These are phyloP conservation scores for Coelastrella sp. DNA, from an alignment of 139 green algal species.

Conservation along the genomic window DNA sequence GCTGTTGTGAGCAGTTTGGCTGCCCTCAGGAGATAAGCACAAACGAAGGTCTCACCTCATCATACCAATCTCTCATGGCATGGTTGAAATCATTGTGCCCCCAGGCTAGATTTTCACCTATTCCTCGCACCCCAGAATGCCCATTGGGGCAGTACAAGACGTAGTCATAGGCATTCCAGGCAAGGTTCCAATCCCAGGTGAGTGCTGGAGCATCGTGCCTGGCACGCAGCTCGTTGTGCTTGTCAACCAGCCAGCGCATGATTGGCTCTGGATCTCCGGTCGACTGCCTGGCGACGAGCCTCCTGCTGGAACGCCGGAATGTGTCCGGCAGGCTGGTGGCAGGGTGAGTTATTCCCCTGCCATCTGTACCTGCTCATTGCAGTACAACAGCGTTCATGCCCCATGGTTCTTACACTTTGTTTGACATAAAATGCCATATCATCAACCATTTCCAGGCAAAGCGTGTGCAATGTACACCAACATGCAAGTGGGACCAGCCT, in stretches of 20 bases:
- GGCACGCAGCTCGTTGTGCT: slow-evolving; percentile 41
- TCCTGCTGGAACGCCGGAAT: neutral
- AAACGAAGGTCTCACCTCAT: slow-evolving; percentile 34
- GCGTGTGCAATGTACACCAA: neutral
- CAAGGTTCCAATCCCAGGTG: slow-evolving; percentile 43
- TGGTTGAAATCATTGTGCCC: slow-evolving; percentile 46
- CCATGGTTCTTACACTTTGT: no score
- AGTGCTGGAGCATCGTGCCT: slow-evolving; percentile 16
- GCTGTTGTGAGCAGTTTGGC: no score
- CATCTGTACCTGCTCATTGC: neutral
- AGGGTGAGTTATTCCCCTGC: neutral
- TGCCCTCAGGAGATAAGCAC: no score
- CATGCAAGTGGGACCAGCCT: no score
- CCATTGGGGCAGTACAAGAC: slow-evolving; percentile 38
- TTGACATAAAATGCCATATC: no score
- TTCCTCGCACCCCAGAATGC: slow-evolving; percentile 17
- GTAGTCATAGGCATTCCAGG: slow-evolving; percentile 33
- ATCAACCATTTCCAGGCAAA: no score
- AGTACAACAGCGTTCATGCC: neutral
- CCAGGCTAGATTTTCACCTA: slow-evolving; percentile 48
- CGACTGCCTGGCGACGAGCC: neutral
- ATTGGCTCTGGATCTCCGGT: slow-evolving; percentile 21
- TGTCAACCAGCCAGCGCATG: slow-evolving; percentile 37
- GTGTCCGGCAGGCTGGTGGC: neutral
- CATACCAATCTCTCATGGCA: slow-evolving; percentile 48